Base-by-base conservation (phyloP, 352 stramenopile genomes). In the Globisporangium solare region DNA sequence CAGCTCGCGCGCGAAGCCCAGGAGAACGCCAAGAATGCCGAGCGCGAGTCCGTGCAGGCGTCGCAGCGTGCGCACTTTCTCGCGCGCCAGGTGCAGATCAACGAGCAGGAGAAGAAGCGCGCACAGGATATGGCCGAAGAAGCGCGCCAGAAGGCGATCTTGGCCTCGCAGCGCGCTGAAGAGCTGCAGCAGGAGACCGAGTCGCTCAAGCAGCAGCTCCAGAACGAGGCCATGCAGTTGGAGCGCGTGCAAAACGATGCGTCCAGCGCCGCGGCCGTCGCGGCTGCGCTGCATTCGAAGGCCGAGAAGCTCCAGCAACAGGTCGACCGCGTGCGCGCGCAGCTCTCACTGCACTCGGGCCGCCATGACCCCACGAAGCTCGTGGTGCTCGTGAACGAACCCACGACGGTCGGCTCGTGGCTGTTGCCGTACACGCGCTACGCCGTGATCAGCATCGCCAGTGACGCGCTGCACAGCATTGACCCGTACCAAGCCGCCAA, bases 391-490 rank as follows among this genome's bases (percentile, higher is more conserved):
- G 81, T 94, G 22, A 82, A 81, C 56, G 83, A 92, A 49, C 83
- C 83, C 7, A 89, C 72, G 51, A 92, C 76, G 0, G 83, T 94
- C 20, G 83, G 83, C 3, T 92, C 81, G 21, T 94, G 83, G 83
- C 61, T 94, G 27, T 60, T 94, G 60, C 83, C 83, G 12, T 94
- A 94, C 58, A 94, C 83, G 32, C 73, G 83, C 2, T 94, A 94
- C 62, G 76, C 83, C 1, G 83, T 94, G 40, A 87, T 94, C 45
- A 86, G 81, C 40, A 86, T 89, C 27, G 76, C 81, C 0, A 87
- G 70, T 24, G 76, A 88, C n/a, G 64, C 67, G 20, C 50, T 65
- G 6, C 50, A 54, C 27, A 24, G 43, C 22, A 75, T 92, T 48
- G 82, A 92, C 48, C 73, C 81, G 42, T 92, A 77, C 60, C 69